A percentile compares a stretch with the other conserved stretches of the same genome.
These are phyloP conservation scores for Fagus crenata DNA, from an alignment of 306 rosid species.

Conservation along the genomic window DNA sequence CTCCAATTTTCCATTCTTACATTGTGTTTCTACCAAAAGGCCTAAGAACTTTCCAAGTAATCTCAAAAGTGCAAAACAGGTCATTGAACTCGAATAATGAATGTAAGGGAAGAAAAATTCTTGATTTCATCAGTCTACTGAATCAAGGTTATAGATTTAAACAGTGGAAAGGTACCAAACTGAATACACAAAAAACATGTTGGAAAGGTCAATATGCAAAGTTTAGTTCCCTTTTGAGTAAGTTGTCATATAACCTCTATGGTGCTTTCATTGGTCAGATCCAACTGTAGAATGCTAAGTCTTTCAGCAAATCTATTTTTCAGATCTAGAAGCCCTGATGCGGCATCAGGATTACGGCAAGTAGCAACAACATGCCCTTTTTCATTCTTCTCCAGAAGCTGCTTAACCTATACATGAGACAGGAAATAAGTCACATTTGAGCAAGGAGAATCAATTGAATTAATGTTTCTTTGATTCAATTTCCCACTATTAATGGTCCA, in stretches of 20 bases:
- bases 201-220: neutral
- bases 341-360: constrained; percentile 71
- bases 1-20: neutral
- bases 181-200: neutral
- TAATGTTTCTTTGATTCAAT: neutral
- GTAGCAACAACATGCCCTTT: constrained; percentile 80
- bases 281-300: constrained; percentile 60
- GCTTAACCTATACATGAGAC: constrained; percentile 61
- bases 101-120: neutral
- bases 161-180: neutral
- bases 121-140: neutral
- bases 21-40: neutral
- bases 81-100: neutral
- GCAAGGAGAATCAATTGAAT: constrained; percentile 1
- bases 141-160: neutral
- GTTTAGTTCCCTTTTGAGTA: neutral
- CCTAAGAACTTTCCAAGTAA: neutral
- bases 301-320: constrained; percentile 63
- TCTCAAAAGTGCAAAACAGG: neutral
- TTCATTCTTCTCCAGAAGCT: constrained; percentile 68
- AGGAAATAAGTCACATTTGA: constrained; percentile 26
- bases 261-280: constrained; percentile 76
- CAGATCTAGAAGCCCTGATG: constrained; percentile 64
- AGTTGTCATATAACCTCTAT: constrained; percentile 58
- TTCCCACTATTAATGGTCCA: neutral